Base-by-base conservation (phyloP, 768 basidiomycete species). In the Stropharia rugosoannulata region DNA sequence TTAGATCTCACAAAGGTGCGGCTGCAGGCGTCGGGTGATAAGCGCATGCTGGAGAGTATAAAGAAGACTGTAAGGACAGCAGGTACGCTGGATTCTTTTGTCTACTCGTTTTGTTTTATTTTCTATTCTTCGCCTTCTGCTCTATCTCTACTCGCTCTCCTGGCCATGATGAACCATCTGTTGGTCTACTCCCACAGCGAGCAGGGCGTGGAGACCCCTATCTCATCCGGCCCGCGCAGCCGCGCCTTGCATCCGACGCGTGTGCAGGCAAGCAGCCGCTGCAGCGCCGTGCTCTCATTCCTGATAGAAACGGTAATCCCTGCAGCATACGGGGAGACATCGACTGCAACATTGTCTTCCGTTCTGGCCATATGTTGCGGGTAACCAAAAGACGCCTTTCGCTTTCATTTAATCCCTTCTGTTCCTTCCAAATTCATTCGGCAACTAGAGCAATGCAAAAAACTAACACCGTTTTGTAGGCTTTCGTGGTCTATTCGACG, bases 1-100 rank as follows among this genome's bases (percentile, higher is more conserved):
- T 75, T 94, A 47, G 91, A 94, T 75, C 78, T 95, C 54, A 95
- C 93, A 22, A 95, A 95, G 79, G 91, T 94, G 68, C 83, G 93
- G 52, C 75, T 96, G 56, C 93, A 96, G 70, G 93, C 93, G 4
- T 90, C 91, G 1, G 93, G 92, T 40, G 93, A 95, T 75, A 94
- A 93, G 72, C 82, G 89, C 52, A 95, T 96, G 93, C 74, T 95
- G 67, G 74, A 84, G 67, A 90, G 87, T 58, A 78, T 96, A 5
- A 77, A 79, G 69, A 94, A 94, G 80, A 95, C 93, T 0, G 77
- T 93, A 53, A 76, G 80, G 66, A 90, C 87, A 5, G 90, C 89
- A 46, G 93, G 93, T 79, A 60, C 61, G 69, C 65, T 16, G 39
- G 25, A 47, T 10, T 59, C 22, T 75, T 68, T 12, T 72, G 66